These are phyloP conservation scores for Abelmoschus esculentus DNA, from an alignment of 345 rosid species.

Conservation along the genomic window DNA sequence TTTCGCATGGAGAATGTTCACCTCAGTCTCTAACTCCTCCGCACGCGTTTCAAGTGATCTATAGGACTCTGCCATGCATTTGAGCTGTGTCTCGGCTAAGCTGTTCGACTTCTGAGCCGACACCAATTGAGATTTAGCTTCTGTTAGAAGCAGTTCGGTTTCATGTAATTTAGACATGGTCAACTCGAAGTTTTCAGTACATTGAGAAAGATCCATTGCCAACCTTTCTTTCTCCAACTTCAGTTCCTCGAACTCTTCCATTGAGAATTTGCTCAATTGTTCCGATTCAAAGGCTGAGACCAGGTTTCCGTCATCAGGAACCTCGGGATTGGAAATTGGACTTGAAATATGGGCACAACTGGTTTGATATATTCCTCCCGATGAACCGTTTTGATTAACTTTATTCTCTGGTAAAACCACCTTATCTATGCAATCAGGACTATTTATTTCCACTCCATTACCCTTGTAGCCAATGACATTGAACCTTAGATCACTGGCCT, in stretches of 20 bases:
- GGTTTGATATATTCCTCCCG: constrained; percentile 53
- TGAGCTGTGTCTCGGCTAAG: constrained; percentile 89
- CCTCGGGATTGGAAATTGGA: constrained; percentile 61
- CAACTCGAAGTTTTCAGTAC: constrained; percentile 56
- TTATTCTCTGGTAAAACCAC: constrained; percentile 82
- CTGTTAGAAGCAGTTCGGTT: constrained; percentile 68
- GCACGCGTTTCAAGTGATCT: constrained; percentile 78
- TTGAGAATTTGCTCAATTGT: constrained; percentile 40
- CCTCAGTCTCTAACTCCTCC: constrained; percentile 62
- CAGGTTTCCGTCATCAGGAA: constrained; percentile 66
- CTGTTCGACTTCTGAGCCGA: constrained; percentile 65
- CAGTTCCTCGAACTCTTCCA: constrained; percentile 59
- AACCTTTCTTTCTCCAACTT: constrained; percentile 68
- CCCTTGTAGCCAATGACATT: constrained; percentile 49
- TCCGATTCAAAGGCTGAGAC: constrained; percentile 38
- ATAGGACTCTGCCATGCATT: constrained; percentile 97
- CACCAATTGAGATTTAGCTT: constrained; percentile 58
- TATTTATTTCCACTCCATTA: constrained; percentile 54
- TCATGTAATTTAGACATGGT: constrained; percentile 63
- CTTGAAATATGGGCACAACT: constrained; percentile 48
- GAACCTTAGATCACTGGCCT: constrained; percentile 58
- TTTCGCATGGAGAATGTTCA: constrained; percentile 50
- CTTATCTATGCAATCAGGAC: constrained; percentile 96
- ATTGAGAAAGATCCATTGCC: constrained; percentile 53
- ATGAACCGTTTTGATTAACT: constrained; percentile 36